phyloP scores from a whole-genome alignment of 129 eudicot genomes.

The Logfia minima region DNA sequence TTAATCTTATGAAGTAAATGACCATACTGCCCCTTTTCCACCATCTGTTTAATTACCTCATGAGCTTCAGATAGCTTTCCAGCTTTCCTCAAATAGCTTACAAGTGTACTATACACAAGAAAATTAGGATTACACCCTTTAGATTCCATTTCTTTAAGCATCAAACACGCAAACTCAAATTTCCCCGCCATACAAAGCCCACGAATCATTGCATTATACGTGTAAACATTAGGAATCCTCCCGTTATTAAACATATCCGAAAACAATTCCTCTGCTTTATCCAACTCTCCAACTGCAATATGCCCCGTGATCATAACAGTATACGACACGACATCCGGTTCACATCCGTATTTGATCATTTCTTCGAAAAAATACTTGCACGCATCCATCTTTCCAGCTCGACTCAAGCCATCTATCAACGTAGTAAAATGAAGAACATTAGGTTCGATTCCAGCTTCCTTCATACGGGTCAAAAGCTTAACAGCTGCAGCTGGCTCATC shows the following conservation, averaged over 20 bases:
- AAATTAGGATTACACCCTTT: constrained; percentile 90
- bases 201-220: constrained; percentile 89
- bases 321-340: constrained; percentile 70
- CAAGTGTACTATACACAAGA: constrained; percentile 80
- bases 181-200: constrained; percentile 77
- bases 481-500: constrained; percentile 75
- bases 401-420: constrained; percentile 29
- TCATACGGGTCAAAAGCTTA: constrained; percentile 76
- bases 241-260: constrained; percentile 64
- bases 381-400: constrained; percentile 15
- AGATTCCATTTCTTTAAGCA: constrained; percentile 88
- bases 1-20: constrained; percentile 24
- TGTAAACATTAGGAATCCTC: constrained; percentile 81
- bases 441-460: constrained; percentile 67
- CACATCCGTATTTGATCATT: constrained; percentile 47
- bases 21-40: constrained; percentile 23
- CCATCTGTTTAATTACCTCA: constrained; percentile 28
- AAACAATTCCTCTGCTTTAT: constrained; percentile 67
- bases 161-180: constrained; percentile 70
- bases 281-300: constrained; percentile 59
- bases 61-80: constrained; percentile 37
- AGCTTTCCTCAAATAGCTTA: constrained; percentile 11
- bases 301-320: constrained; percentile 84
- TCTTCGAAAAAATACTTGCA: constrained; percentile 36
- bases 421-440: constrained; percentile 83